Evolutionary conservation across 805 yeast species (phyloP).

Genomic region (Candida sithepensis): DNA sequence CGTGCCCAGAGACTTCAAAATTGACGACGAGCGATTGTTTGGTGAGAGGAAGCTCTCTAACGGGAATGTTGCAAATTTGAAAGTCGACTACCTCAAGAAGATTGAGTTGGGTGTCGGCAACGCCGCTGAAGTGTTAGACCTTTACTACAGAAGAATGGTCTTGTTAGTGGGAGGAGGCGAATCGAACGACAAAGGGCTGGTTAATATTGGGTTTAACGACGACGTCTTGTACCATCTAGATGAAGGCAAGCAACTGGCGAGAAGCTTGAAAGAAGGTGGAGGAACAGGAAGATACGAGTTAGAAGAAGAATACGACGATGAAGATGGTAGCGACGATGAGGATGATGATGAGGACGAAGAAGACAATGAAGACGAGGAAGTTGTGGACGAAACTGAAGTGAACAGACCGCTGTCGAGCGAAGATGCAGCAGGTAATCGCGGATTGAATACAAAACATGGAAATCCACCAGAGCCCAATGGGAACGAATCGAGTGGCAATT

Average conservation of each 20-base stretch:
- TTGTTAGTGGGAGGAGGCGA: conserved; percentile 40
- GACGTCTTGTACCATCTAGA: conserved; percentile 19
- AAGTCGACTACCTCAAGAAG: conserved; percentile 29
- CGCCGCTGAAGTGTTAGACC: conserved; percentile 39
- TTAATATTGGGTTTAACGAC: conserved; percentile 30
- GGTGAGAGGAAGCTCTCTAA: conserved; percentile 20
- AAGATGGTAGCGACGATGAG: neutral
- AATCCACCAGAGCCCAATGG: neutral
- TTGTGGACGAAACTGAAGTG: neutral
- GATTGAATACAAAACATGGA: neutral
- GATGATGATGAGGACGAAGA: conserved; percentile 1
- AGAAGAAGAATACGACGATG: neutral
- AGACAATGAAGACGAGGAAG: neutral
- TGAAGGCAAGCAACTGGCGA: neutral
- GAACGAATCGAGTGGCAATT: too few relatives aligned
- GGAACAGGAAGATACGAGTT: too few relatives aligned
- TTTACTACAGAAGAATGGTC: conserved; percentile 48
- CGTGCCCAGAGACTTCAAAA: conserved; percentile 48
- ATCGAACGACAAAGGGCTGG: conserved; percentile 14
- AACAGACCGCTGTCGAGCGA: too few relatives aligned
- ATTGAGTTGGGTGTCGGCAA: conserved; percentile 27
- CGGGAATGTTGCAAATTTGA: conserved; percentile 16
- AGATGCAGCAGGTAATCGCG: neutral
- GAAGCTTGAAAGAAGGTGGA: neutral
- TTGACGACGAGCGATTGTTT: conserved; percentile 27